These are phyloP conservation scores for Phaeosphaeriaceae sp. DNA, from an alignment of 2,329 filamentous ascomycete species.

Conservation along the genomic window DNA sequence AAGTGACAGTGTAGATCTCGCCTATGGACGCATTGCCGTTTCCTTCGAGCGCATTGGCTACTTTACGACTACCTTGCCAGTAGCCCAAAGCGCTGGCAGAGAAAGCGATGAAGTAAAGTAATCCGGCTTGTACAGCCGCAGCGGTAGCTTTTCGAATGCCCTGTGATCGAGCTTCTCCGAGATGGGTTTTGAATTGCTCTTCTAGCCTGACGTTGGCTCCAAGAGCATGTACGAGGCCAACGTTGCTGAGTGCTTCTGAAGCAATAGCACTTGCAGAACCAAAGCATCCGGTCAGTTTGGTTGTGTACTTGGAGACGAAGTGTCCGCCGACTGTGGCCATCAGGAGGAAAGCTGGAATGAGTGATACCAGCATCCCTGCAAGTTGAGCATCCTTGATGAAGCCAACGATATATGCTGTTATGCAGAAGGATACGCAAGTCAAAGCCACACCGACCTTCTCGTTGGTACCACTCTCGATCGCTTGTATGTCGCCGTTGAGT, in stretches of 20 bases:
- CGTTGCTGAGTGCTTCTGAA: conserved; percentile 66
- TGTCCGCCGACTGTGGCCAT: conserved; percentile 64
- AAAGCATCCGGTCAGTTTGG: conserved; percentile 59
- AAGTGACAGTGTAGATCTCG: conserved; percentile 63
- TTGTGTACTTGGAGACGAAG: conserved; percentile 61
- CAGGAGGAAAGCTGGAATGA: conserved; percentile 68
- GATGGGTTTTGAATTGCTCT: conserved; percentile 62
- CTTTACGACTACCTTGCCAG: conserved; percentile 68
- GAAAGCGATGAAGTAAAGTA: conserved; percentile 72
- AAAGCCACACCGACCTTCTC: conserved; percentile 75
- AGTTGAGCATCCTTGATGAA: conserved; percentile 70
- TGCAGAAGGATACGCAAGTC: conserved; percentile 68
- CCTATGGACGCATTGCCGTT: conserved; percentile 49
- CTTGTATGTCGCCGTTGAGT: conserved; percentile 70
- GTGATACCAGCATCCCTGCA: conserved; percentile 68
- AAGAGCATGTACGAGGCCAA: conserved; percentile 69
- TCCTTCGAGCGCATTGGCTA: conserved; percentile 54
- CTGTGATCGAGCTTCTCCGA: conserved; percentile 58
- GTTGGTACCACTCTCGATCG: conserved; percentile 71
- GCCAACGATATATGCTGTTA: conserved; percentile 71
- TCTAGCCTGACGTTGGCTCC: conserved; percentile 66
- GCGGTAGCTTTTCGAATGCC: conserved; percentile 66
- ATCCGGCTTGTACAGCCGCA: conserved; percentile 65
- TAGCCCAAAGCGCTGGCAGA: conserved; percentile 72
- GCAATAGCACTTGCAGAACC: conserved; percentile 68